Conservation (phyloP, 1,284 basidiomycete genomes). For the Boletus sp. region DNA sequence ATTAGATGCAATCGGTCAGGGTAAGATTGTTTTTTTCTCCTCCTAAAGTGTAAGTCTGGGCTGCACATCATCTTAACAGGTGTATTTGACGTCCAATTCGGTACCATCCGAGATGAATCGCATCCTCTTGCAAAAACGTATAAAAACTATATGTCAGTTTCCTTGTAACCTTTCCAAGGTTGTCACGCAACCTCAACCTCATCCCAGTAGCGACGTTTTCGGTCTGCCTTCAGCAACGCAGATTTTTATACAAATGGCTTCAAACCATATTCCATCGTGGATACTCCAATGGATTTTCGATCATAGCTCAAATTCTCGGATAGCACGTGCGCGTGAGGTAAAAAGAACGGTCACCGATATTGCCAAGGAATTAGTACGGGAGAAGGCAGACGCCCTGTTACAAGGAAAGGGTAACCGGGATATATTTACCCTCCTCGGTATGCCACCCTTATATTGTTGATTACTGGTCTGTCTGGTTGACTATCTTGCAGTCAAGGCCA, state of each 20-base stretch:
- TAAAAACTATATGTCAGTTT: conserved; percentile 36
- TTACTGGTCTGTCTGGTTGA: no score
- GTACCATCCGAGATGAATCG: conserved; percentile 33
- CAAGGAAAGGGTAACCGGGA: conserved; percentile 25
- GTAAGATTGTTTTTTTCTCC: conserved; percentile 23
- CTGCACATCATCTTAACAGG: conserved; percentile 25
- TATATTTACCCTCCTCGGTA: conserved; percentile 36
- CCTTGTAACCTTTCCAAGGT: background rate
- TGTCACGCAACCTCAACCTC: background rate
- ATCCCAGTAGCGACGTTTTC: conserved; percentile 18
- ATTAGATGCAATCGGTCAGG: conserved; percentile 45
- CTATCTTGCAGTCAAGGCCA: no score
- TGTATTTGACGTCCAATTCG: conserved; percentile 43
- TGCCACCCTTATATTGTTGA: conserved; percentile 1
- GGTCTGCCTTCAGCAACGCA: background rate
- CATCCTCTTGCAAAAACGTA: conserved; percentile 40
- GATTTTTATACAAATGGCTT: conserved; percentile 16
- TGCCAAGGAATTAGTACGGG: conserved; percentile 40
- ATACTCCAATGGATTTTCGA: conserved; percentile 16
- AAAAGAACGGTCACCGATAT: conserved; percentile 21
- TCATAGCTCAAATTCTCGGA: conserved; percentile 36
- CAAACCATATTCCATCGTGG: conserved; percentile 19
- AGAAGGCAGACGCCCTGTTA: conserved; percentile 38
- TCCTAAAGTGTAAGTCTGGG: background rate
- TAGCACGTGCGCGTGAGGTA: conserved; percentile 37